Percentiles rank a stretch among this genome's conserved stretches.
phyloP scores from a whole-genome alignment of 2,329 filamentous ascomycete species.

The Ophiostoma montium region DNA sequence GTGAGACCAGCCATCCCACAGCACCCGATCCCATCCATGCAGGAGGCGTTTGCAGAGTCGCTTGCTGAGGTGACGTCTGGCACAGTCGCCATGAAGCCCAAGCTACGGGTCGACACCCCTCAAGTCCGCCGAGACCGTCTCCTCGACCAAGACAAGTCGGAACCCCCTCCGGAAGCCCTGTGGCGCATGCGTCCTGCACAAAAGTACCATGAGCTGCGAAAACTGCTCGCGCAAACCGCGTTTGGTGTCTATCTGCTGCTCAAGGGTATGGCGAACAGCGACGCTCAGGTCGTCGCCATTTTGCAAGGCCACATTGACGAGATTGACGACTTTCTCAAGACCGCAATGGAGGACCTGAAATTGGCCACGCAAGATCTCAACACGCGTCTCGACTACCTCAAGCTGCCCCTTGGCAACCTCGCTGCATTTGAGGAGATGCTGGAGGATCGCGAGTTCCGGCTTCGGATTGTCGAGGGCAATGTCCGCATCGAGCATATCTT shows the following conservation, averaged over 20 bases:
- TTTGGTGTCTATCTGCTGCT: slow-evolving; percentile 86
- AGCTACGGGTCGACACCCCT: slow-evolving; percentile 39
- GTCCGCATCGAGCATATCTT: slow-evolving; percentile 84
- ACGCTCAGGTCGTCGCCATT: slow-evolving; percentile 76
- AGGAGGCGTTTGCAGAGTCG: slow-evolving; percentile 71
- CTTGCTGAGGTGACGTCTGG: slow-evolving; percentile 54
- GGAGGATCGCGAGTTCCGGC: slow-evolving; percentile 67
- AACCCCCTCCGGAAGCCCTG: slow-evolving; percentile 54
- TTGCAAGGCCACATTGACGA: slow-evolving; percentile 88
- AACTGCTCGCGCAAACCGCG: slow-evolving; percentile 80
- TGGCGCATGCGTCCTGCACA: slow-evolving; percentile 69
- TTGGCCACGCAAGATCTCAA: slow-evolving; percentile 65
- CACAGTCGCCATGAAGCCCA: slow-evolving; percentile 32
- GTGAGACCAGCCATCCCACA: slow-evolving; percentile 20
- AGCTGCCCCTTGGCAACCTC: slow-evolving; percentile 70
- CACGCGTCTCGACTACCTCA: slow-evolving; percentile 65
- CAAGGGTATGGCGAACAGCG: slow-evolving; percentile 74
- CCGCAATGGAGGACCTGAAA: slow-evolving; percentile 71
- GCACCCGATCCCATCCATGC: slow-evolving; percentile 65
- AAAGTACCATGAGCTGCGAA: slow-evolving; percentile 74
- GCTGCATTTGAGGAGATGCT: slow-evolving; percentile 77
- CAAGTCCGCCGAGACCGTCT: slow-evolving; percentile 50
- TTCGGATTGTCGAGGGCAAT: slow-evolving; percentile 73
- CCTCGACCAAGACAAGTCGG: slow-evolving; percentile 52
- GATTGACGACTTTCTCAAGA: slow-evolving; percentile 79